Base-by-base conservation (phyloP, 768 basidiomycete genomes). In the Tricholoma flavovirens region DNA sequence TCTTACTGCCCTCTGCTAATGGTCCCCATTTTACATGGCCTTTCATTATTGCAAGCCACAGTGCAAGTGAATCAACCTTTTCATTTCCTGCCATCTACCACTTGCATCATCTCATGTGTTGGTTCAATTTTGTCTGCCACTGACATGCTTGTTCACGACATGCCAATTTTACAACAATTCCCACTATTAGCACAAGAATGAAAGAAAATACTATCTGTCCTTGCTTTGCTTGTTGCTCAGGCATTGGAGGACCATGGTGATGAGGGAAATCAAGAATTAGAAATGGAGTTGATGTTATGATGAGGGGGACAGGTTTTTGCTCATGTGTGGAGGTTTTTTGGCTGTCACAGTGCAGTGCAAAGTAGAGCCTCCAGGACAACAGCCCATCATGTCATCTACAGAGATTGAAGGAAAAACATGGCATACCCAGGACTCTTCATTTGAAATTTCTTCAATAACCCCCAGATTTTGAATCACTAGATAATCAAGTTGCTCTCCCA, bases 61-160 rank as follows among this genome's bases (percentile, higher is more conserved):
- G 93, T 93, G 17, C 78, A 83, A 40, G 77, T 83, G n/a, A 85
- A 85, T 62, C 84, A 90, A 45, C 72, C 83, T 24, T 73, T 85
- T 2, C 96, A 98, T 71, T 95, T 93, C 63, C 92, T 94, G 64
- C 94, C 96, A 5, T 88, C 93, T 2, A 92, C 95, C 0, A 94
- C 94, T 12, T 94, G 87, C 70, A 88, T 98, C 57, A 94, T 99
- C 62, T 93, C 93, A 11, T 92, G 90, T 53, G 93, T 98, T 46
- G 87, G 95, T 30, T 83, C 87, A 26, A 87, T 96, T 15, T 80
- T 99, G 43, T 83, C 86, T 29, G 82, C 87, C 10, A 86, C 92
- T 12, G 89, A 89, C 56, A 95, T 92, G 54, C 77, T 97, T 21
- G 83, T 86, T 38, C 86, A 91, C 45, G 92, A 96, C 60, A 87